phyloP scores from a whole-genome alignment of 2,329 filamentous ascomycete genomes.

The Fusarium metavorans region DNA sequence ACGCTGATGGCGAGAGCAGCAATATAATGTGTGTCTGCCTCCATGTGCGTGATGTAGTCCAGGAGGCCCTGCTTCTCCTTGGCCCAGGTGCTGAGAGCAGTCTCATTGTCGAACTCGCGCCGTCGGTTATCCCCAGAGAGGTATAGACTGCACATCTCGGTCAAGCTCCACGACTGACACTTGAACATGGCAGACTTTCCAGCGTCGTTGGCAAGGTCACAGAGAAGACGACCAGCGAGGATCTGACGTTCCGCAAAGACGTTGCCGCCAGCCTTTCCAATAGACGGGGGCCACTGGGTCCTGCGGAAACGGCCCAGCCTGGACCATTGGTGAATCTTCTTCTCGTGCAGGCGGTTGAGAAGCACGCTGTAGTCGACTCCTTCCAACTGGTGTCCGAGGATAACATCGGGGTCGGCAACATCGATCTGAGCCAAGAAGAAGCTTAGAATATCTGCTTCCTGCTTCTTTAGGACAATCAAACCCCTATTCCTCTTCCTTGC shows the following conservation, averaged over 20 bases:
- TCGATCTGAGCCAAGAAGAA: constrained; percentile 92
- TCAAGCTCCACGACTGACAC: constrained; percentile 97
- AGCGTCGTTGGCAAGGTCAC: constrained; percentile 94
- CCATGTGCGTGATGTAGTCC: constrained; percentile 94
- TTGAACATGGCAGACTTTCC: constrained; percentile 97
- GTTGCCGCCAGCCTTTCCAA: constrained; percentile 86
- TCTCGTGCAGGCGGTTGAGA: constrained; percentile 86
- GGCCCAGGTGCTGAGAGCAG: constrained; percentile 85
- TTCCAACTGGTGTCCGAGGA: constrained; percentile 95
- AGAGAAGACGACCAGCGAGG: constrained; percentile 88
- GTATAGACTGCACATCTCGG: constrained; percentile 96
- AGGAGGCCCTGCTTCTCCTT: constrained; percentile 84
- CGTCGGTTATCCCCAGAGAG: constrained; percentile 79
- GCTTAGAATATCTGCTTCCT: constrained; percentile 85
- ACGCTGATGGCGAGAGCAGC: constrained; percentile 89
- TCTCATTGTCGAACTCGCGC: constrained; percentile 89
- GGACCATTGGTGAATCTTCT: constrained; percentile 95
- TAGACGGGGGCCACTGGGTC: constrained; percentile 85
- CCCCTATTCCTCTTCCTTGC: constrained; percentile 79
- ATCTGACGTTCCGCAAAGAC: constrained; percentile 95
- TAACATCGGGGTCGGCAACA: constrained; percentile 89
- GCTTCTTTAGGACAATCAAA: constrained; percentile 83
- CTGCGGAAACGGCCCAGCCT: constrained; percentile 89
- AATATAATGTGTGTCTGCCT: constrained; percentile 96
- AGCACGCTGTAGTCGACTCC: constrained; percentile 96